Percentiles rank a stretch among this genome's conserved stretches.
These are phyloP conservation scores for Pyrenophora tritici-repentis DNA, from an alignment of 2,329 filamentous ascomycete species.

Conservation along the genomic window DNA sequence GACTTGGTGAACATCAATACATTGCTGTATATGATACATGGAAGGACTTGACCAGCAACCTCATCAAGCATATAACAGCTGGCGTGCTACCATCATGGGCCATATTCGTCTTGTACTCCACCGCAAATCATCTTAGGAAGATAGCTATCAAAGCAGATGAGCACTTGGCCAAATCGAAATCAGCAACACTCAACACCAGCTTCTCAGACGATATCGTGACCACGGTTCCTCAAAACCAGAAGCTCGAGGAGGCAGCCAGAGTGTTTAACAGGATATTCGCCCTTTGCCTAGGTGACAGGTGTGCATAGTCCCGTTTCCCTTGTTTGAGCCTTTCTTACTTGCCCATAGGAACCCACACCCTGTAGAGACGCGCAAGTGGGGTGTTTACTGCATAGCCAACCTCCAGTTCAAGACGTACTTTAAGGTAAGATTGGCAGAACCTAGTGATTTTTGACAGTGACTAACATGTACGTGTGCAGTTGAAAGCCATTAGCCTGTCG, in stretches of 20 bases:
- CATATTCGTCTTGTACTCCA: conserved; percentile 84
- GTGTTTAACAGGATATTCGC: conserved; percentile 92
- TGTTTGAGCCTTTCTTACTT: conserved; percentile 23
- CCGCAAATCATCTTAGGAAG: conserved; percentile 81
- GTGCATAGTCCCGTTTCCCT: conserved; percentile 21
- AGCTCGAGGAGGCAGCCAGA: conserved; percentile 87
- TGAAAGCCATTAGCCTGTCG: conserved; percentile 86
- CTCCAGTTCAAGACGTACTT: conserved; percentile 98
- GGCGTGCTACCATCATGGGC: conserved; percentile 85
- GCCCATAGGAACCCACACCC: conserved; percentile 72
- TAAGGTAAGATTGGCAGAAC: conserved; percentile 57
- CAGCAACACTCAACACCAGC: conserved; percentile 52
- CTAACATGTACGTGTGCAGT: conserved; percentile 42
- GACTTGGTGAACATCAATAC: conserved; percentile 65
- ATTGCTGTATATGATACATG: conserved; percentile 83
- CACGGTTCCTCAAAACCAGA: conserved; percentile 69
- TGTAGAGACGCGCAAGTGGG: conserved; percentile 90
- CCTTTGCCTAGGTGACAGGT: conserved; percentile 88
- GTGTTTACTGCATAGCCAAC: conserved; percentile 92
- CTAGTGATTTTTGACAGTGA: not conserved
- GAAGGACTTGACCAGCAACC: conserved; percentile 78
- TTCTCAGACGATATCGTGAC: conserved; percentile 83
- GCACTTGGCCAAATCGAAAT: conserved; percentile 60
- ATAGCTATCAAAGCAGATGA: conserved; percentile 92
- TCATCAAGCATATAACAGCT: conserved; percentile 81